phyloP scores from a whole-genome alignment of 768 basidiomycete genomes.

The Phaeotremella fagi region DNA sequence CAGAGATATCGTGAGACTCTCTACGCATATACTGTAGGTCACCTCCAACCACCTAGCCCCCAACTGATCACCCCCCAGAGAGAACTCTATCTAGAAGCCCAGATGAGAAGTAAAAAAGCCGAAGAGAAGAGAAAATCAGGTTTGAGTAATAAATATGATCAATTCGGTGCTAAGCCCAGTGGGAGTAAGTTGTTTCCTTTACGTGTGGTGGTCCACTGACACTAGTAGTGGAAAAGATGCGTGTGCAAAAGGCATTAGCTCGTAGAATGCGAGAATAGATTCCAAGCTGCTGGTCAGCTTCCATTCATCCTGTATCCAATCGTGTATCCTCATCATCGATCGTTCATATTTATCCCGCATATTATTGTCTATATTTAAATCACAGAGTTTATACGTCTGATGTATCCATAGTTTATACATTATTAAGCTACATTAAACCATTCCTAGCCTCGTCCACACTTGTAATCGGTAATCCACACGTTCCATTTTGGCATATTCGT shows the following conservation, averaged over 20 bases:
- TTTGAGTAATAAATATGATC: not conserved
- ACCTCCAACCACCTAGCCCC: not conserved
- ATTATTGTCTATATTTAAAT: no score
- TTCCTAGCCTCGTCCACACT: constrained; percentile 23
- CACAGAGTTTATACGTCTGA: no score
- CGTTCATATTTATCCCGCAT: no score
- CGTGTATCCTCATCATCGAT: no score
- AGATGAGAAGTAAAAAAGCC: constrained; percentile 2
- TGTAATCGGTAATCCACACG: constrained; percentile 32
- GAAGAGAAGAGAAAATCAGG: constrained; percentile 5
- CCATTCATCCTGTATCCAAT: no score
- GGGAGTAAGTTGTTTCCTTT: constrained; percentile 25
- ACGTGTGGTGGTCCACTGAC: constrained; percentile 13
- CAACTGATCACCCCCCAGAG: constrained; percentile 1
- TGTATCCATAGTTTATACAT: no score
- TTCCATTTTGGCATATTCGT: constrained; percentile 30
- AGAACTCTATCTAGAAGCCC: constrained; percentile 16
- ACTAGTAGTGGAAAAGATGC: constrained; percentile 10
- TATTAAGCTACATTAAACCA: constrained; percentile 4
- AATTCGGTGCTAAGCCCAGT: constrained; percentile 9
- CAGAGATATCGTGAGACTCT: constrained; percentile 10
- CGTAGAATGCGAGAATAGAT: constrained; percentile 10
- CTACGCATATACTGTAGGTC: constrained; percentile 18
- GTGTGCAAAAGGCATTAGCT: constrained; percentile 18
- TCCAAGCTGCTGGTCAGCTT: no score